Conservation (phyloP, 2,329 filamentous ascomycete species). For the Claviceps africana region DNA sequence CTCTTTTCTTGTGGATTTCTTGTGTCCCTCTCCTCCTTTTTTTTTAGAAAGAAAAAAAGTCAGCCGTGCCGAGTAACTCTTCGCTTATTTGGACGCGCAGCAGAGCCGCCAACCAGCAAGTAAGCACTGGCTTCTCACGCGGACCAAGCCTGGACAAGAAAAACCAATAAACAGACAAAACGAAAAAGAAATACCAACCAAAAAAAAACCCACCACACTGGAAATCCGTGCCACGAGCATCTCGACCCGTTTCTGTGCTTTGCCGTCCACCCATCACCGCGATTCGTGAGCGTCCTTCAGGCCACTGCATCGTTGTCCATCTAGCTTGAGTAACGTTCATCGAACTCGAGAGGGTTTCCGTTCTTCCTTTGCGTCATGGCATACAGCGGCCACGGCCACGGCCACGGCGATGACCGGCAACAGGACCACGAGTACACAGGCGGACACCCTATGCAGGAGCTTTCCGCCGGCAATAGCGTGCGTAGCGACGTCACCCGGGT, state of each 20-base stretch:
- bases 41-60: too few species aligned
- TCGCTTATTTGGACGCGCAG: neutral
- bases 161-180: too few species aligned
- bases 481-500: slow-evolving; percentile 17
- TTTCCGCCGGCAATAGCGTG: slow-evolving; percentile 47
- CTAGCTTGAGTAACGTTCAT: neutral
- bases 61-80: neutral
- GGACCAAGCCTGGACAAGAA: neutral
- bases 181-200: neutral
- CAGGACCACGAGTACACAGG: slow-evolving; percentile 42
- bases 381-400: slow-evolving; percentile 48
- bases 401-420: too few species aligned
- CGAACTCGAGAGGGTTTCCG: slow-evolving; percentile 2
- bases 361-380: slow-evolving; percentile 28
- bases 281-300: neutral
- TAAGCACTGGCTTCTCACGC: neutral
- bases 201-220: neutral
- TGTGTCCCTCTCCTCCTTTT: too few species aligned
- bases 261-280: neutral
- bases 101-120: neutral
- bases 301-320: neutral
- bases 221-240: neutral
- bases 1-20: too few species aligned
- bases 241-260: neutral
- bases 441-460: slow-evolving; percentile 51